Evolutionary conservation across 371 early-diverging fungal genomes (phyloP), one percentile per base, ranked within the genome.

Genomic region (Haplosporangium sp.): DNA sequence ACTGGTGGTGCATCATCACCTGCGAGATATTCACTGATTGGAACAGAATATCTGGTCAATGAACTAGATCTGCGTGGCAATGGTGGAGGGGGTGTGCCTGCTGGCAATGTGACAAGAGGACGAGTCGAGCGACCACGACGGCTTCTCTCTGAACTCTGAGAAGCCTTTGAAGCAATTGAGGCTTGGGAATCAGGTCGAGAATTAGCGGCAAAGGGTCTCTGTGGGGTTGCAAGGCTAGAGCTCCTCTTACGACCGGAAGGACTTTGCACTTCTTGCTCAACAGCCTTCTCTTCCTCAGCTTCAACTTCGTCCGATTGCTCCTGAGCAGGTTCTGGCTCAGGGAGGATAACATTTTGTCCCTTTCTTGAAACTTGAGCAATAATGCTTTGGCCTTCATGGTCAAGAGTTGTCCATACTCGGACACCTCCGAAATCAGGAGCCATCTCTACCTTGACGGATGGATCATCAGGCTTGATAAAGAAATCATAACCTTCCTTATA

Each of bases 391-490:
- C 77, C 77, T 40, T 77, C 77, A 39, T 77, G 77, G 9, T 77
- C 77, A 62, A 77, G 65, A 0, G 77, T 77, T 1, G 77, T 77
- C 72, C 73, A 77, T 35, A 77, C 66, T 35, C 77, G 72, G 39
- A 77, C 77, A 13, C 77, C 77, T 15, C 77, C 77, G 45, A 77
- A 77, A 40, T 77, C 77, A 8, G 77, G 77, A 2, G 77, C 77
- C 50, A 77, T 73, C 53, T 77, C 77, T 9, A 77, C 77, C 4
- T 61, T 59, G 8, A 77, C 77, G 2, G 77, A 65, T 5, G 77
- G 77, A 53, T 77, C 77, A 44, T 77, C 77, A 10, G 77, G 77
- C 64, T 77, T 77, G 63, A 77, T 77, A 37, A 77, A 77, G 55
- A 77, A 77, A 52, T 77, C 77, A 35, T 77, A 77, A 7, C 77